These are phyloP conservation scores for Tetrahymena borealis DNA, from an alignment of 73 alveolate genomes.

Conservation along the genomic window DNA sequence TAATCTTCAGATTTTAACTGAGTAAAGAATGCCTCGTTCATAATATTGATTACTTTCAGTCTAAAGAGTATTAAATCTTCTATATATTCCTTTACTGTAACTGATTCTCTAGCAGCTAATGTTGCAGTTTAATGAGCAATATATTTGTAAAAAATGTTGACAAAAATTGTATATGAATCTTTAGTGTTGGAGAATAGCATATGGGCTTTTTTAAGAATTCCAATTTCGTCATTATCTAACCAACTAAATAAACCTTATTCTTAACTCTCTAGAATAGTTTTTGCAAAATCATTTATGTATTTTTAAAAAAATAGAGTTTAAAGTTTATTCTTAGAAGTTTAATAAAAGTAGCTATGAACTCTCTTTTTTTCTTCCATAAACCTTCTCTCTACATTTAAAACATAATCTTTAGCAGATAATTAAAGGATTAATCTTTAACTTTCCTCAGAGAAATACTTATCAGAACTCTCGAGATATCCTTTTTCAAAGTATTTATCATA, in stretches of 20 bases:
- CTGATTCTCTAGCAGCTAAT: neutral
- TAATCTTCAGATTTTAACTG: neutral
- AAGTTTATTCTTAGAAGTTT: neutral
- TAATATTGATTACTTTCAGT: neutral
- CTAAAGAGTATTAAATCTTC: neutral
- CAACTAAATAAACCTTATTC: neutral
- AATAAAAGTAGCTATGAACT: neutral
- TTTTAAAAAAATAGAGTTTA: neutral
- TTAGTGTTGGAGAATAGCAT: neutral
- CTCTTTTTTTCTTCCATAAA: neutral
- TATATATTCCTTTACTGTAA: neutral
- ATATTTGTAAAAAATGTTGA: neutral
- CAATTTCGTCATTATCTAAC: neutral
- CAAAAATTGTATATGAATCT: neutral
- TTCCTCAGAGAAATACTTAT: neutral
- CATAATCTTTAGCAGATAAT: neutral
- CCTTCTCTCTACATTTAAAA: neutral
- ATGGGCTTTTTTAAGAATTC: neutral
- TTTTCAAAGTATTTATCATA: neutral
- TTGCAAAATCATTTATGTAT: neutral
- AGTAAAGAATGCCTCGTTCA: neutral
- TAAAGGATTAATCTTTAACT: neutral
- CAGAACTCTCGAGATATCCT: neutral
- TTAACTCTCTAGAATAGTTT: neutral
- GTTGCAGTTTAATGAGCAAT: neutral